Conservation (phyloP, 129 eudicot species). For the Centrapalus pauciflorus region DNA sequence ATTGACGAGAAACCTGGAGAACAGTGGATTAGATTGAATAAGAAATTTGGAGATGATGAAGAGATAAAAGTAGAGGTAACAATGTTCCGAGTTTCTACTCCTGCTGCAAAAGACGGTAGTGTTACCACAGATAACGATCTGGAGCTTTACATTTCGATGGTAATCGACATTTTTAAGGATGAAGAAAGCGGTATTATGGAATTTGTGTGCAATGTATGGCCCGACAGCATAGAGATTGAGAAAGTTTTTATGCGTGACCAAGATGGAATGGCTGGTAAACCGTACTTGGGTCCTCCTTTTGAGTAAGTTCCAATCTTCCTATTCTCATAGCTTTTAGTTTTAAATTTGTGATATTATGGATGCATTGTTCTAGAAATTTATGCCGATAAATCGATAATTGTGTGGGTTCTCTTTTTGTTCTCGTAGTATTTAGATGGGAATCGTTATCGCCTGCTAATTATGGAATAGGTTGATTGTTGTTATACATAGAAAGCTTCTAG, state of each 20-base stretch:
- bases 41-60: slow-evolving; percentile 63
- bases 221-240: slow-evolving; percentile 60
- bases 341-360: not conserved
- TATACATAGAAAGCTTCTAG: too few species aligned
- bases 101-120: slow-evolving; percentile 36
- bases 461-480: too few species aligned
- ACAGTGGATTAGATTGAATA: slow-evolving; percentile 77
- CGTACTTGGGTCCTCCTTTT: slow-evolving; percentile 75
- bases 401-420: not conserved
- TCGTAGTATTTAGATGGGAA: not conserved
- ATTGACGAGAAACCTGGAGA: slow-evolving; percentile 80
- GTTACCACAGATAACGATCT: slow-evolving; percentile 44
- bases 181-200: slow-evolving; percentile 46
- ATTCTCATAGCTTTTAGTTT: not conserved
- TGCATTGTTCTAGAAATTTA: not conserved
- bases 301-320: slow-evolving; percentile 40
- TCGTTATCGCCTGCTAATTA: not conserved
- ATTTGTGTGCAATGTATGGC: slow-evolving; percentile 91
- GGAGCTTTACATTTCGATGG: slow-evolving; percentile 56
- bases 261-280: slow-evolving; percentile 41
- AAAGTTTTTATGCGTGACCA: slow-evolving; percentile 49
- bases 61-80: slow-evolving; percentile 86
- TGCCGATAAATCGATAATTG: not conserved
- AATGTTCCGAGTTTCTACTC: slow-evolving; percentile 65
- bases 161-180: slow-evolving; percentile 59